Percentiles rank a stretch among this genome's conserved stretches.
Conservation (phyloP, 2,329 filamentous ascomycete genomes). For the Aspergillus versicolor region DNA sequence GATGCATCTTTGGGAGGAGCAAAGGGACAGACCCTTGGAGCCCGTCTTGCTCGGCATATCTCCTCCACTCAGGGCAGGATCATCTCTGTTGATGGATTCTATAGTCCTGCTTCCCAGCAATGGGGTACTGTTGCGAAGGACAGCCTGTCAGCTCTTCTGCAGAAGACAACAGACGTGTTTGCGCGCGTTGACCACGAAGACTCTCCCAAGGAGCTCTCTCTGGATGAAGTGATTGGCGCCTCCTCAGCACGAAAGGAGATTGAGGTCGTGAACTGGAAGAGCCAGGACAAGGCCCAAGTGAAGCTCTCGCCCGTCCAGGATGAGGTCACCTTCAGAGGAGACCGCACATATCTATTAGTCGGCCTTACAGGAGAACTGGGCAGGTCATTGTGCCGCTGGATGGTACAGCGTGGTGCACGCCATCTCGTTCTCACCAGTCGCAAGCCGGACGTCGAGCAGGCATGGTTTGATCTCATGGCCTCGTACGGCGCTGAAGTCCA, state of each 20-base stretch:
- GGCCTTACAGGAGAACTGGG: neutral
- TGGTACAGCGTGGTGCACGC: neutral
- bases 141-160: neutral
- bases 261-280: neutral
- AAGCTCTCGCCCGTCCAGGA: neutral
- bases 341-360: constrained; percentile 4
- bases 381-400: neutral
- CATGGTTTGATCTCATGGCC: neutral
- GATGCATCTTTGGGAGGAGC: neutral
- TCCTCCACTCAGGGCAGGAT: neutral
- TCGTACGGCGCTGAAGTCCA: neutral
- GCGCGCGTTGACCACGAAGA: neutral
- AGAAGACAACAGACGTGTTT: neutral
- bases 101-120: neutral
- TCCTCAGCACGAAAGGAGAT: neutral
- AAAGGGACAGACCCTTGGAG: neutral
- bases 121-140: neutral
- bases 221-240: neutral
- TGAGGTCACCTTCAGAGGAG: neutral
- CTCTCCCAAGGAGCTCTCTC: neutral
- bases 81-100: neutral
- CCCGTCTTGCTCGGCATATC: neutral
- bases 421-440: constrained; percentile 4
- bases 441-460: neutral
- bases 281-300: neutral